Evolutionary conservation across 345 rosid genomes (phyloP), one percentile per base, ranked within the genome.

Genomic region (Jatropha curcas): DNA sequence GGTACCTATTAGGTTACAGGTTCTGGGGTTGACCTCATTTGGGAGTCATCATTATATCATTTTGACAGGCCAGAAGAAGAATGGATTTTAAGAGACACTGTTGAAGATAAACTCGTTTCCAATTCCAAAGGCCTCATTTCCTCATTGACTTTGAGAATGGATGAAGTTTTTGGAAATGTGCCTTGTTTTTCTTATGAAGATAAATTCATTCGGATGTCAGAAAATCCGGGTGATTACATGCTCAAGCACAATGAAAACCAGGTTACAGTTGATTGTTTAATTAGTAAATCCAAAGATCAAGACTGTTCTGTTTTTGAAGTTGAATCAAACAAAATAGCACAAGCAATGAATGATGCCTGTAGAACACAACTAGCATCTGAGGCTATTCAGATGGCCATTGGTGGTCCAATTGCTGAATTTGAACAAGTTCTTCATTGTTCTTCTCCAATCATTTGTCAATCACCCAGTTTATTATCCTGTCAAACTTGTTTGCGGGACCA

Each of bases 361-460:
- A 68, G 60, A 71, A 78, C 79, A 67, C 87, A 80, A 63, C 71
- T 79, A 68, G 84, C 77, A 67, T 80, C 86, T 70, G 87, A 85
- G 82, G 87, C 86, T 70, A 70, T 85, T 78, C 82, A 82, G 71
- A 63, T 79, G 73, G 78, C 79, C 64, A 82, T 70, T 30, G 91
- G 91, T 68, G 71, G 77, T 25, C 88, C 86, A 55, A 73, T 85
- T 75, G 91, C 87, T 0, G 89, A 84, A 78, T 79, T 87, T 75
- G 91, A 87, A 72, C 79, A 78, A 62, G 73, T 87, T 75, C 86
- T 87, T 65, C 80, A 79, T 71, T 76, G 74, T 48, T 76, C 76
- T 68, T 85, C 86, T 70, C 91, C 91, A 24, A 80, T 83, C 70
- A 59, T 86, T 76, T 75, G 72, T 66, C 65, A 67, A 33, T 68